phyloP scores from a whole-genome alignment of 495 filamentous ascomycete genomes.

The Neurospora sp. region DNA sequence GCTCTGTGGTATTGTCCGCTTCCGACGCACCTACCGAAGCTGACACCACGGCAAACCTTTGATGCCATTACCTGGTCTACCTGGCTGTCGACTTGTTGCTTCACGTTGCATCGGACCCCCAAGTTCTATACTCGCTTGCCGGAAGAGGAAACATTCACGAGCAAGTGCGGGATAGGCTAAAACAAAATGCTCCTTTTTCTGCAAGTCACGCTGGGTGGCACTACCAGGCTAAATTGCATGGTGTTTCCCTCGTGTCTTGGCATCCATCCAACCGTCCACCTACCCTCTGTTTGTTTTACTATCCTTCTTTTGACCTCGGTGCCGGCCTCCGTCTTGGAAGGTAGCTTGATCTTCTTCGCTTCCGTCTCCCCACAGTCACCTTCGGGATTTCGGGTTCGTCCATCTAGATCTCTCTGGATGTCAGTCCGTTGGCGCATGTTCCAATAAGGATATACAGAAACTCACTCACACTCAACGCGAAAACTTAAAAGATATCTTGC shows the following conservation, averaged over 20 bases:
- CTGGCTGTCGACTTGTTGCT: background rate
- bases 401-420: background rate
- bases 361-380: background rate
- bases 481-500: background rate
- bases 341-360: background rate
- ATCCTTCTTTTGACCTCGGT: background rate
- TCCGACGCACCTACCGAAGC: background rate
- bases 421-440: background rate
- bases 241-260: background rate
- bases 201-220: background rate
- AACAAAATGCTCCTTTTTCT: background rate
- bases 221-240: slow-evolving; percentile 1
- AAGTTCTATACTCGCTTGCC: background rate
- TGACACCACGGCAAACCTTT: background rate
- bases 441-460: background rate
- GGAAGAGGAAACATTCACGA: background rate
- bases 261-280: background rate
- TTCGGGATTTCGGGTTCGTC: background rate
- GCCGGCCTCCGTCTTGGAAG: background rate
- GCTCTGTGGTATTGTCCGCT: background rate
- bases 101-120: background rate
- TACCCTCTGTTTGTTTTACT: background rate
- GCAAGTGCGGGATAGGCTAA: slow-evolving; percentile 3
- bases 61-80: background rate
- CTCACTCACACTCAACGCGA: background rate